Conservation (phyloP, 116 monocot genomes). For the Phalaenopsis hybrid region DNA sequence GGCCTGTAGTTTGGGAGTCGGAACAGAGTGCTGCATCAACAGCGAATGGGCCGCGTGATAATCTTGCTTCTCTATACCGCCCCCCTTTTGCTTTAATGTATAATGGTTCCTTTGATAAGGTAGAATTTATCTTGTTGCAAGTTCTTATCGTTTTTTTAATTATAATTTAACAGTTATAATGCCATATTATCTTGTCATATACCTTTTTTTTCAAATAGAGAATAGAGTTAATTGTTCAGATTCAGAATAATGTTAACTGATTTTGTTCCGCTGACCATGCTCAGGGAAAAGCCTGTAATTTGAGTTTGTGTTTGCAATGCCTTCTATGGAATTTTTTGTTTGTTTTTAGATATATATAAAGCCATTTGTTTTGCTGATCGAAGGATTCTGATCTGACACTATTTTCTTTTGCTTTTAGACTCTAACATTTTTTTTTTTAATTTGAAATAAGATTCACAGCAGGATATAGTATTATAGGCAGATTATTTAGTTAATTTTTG, state of each 20-base stretch:
- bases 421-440: no score
- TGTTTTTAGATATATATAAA: no score
- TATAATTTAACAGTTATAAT: not conserved
- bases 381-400: no score
- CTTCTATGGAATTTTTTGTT: no score
- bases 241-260: not conserved
- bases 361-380: no score
- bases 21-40: slow-evolving; percentile 57
- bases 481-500: no score
- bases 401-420: no score
- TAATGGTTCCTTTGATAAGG: slow-evolving; percentile 87
- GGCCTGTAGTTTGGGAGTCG: slow-evolving; percentile 67
- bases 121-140: slow-evolving; percentile 11
- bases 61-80: slow-evolving; percentile 89
- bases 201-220: not conserved
- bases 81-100: slow-evolving; percentile 86
- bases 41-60: slow-evolving; percentile 45
- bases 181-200: not conserved
- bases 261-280: no score
- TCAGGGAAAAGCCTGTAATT: no score
- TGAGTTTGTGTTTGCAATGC: no score
- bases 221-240: not conserved
- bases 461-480: no score
- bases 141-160: not conserved
- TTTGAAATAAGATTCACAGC: no score